Conservation (phyloP, 805 yeast genomes). For the Candida namnaoensis region DNA sequence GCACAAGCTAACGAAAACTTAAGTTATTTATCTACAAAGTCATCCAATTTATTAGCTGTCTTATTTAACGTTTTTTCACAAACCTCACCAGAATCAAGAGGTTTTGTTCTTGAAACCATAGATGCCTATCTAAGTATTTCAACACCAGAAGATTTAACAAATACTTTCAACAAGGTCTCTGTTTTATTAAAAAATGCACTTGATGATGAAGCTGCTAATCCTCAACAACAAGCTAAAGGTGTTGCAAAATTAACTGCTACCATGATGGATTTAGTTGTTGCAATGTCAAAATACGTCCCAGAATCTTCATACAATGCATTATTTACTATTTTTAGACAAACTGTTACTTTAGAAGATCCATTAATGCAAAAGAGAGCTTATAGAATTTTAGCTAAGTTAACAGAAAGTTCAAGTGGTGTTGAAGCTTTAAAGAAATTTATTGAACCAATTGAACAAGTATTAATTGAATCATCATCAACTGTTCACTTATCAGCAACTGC, state of each 20-base stretch:
- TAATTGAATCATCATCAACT: conserved; percentile 46
- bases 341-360: conserved; percentile 51
- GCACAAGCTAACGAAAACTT: conserved; percentile 47
- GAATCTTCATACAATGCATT: conserved; percentile 60
- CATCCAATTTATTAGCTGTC: conserved; percentile 76
- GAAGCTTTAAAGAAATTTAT: conserved; percentile 44
- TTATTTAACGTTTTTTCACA: conserved; percentile 90
- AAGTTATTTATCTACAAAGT: conserved; percentile 52
- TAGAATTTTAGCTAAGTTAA: conserved; percentile 61
- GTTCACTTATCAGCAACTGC: conserved; percentile 74
- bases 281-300: conserved; percentile 82
- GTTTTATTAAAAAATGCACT: conserved; percentile 66
- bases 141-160: conserved; percentile 53
- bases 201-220: conserved; percentile 40
- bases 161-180: conserved; percentile 82
- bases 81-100: conserved; percentile 76
- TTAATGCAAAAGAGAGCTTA: conserved; percentile 85
- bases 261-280: conserved; percentile 84
- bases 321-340: conserved; percentile 66
- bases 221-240: conserved; percentile 22
- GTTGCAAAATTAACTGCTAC: conserved; percentile 59
- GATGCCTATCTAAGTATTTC: conserved; percentile 72
- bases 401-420: conserved; percentile 61
- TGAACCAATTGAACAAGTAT: conserved; percentile 47
- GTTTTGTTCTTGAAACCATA: conserved; percentile 78